These are phyloP conservation scores for Penicillium cosmopolitanum DNA, from an alignment of 495 filamentous ascomycete genomes.

Conservation along the genomic window DNA sequence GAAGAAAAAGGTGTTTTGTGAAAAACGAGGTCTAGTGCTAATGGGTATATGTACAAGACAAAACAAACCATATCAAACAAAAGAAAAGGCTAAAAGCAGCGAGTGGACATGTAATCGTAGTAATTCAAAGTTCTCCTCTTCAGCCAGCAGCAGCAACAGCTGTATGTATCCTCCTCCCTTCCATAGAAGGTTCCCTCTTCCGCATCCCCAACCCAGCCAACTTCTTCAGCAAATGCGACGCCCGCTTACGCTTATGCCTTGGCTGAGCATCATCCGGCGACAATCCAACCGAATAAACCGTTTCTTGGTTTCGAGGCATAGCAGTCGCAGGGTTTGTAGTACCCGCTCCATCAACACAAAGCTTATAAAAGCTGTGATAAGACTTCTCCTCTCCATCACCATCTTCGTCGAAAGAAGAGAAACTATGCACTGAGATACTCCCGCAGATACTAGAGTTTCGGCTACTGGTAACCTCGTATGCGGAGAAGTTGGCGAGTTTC, in stretches of 20 bases:
- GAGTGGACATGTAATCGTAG: not conserved
- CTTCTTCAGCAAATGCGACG: constrained; percentile 26
- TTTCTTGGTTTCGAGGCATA: constrained; percentile 8
- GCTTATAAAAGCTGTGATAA: constrained; percentile 9
- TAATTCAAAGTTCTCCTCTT: not conserved
- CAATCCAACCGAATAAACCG: constrained; percentile 12
- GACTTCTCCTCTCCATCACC: not conserved
- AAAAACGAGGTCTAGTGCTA: not conserved
- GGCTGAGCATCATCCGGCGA: not conserved
- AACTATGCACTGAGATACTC: constrained; percentile 9
- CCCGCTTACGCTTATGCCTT: constrained; percentile 17
- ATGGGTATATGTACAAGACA: constrained; percentile 3
- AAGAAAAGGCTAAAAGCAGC: not conserved
- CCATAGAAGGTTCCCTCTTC: constrained; percentile 10
- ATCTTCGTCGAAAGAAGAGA: constrained; percentile 6
- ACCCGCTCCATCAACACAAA: not conserved
- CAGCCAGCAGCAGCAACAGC: constrained; percentile 11
- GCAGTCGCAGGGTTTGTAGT: not conserved
- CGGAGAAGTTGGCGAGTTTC: not conserved
- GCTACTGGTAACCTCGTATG: constrained; percentile 4
- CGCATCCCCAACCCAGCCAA: constrained; percentile 27
- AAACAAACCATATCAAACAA: not conserved
- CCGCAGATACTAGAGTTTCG: constrained; percentile 13
- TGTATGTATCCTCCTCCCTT: constrained; percentile 3
- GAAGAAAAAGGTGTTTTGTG: not conserved